A percentile compares a stretch with the other conserved stretches of the same genome.
Conservation (phyloP, 1,284 basidiomycete species). For the Calocybe gambosa region DNA sequence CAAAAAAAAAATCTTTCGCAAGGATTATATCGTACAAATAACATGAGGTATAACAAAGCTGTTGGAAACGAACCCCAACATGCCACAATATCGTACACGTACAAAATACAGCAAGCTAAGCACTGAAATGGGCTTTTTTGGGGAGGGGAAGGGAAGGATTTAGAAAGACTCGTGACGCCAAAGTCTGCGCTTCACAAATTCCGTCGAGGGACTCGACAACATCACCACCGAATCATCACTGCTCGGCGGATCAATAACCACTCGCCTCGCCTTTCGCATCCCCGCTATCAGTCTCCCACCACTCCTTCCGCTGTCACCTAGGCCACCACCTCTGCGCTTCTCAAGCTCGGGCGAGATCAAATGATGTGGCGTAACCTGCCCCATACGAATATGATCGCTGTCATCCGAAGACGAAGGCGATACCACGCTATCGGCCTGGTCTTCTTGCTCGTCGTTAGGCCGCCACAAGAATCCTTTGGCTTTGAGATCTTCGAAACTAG, state of each 20-base stretch:
- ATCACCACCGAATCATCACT: constrained; percentile 19
- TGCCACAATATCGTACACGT: too few species aligned
- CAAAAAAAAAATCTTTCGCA: too few species aligned
- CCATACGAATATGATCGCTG: constrained; percentile 45
- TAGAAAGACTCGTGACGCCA: constrained; percentile 11
- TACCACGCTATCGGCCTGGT: too few species aligned
- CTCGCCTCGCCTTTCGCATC: neutral
- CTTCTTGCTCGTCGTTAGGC: neutral
- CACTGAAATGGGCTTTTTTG: too few species aligned
- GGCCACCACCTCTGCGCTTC: constrained; percentile 8
- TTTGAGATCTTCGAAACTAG: too few species aligned
- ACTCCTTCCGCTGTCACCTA: too few species aligned
- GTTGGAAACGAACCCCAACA: too few species aligned
- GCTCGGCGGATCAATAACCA: constrained; percentile 20
- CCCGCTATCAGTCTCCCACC: too few species aligned
- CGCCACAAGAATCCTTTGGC: too few species aligned
- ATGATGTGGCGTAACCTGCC: constrained; percentile 64
- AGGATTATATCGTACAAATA: too few species aligned
- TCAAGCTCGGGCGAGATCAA: constrained; percentile 47
- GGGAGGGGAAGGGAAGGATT: neutral
- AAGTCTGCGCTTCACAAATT: constrained; percentile 15
- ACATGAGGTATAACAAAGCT: too few species aligned
- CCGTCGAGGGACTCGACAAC: constrained; percentile 16
- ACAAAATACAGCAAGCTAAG: too few species aligned
- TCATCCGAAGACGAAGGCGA: constrained; percentile 47